These are phyloP conservation scores for Colletotrichum incanum DNA, from an alignment of 2,329 filamentous ascomycete genomes.

Conservation along the genomic window DNA sequence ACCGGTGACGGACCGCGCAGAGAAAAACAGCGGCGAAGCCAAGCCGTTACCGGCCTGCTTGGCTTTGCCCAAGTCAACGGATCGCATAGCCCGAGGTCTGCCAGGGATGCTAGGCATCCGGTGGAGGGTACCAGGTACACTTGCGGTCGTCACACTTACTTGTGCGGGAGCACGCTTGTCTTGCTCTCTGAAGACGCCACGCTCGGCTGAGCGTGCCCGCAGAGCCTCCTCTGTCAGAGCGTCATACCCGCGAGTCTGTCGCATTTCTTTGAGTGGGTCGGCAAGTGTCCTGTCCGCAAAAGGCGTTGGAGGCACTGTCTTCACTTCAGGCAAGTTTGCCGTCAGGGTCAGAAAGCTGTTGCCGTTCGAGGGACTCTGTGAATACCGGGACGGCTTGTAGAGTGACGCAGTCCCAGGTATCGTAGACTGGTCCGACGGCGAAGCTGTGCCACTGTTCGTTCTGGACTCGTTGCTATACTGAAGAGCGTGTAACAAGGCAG, in stretches of 20 bases:
- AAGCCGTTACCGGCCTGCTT: slow-evolving; percentile 49
- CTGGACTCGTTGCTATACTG: slow-evolving; percentile 17
- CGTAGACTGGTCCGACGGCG: slow-evolving; percentile 39
- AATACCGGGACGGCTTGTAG: slow-evolving; percentile 56
- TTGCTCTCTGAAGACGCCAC: slow-evolving; percentile 69
- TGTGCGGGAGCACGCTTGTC: slow-evolving; percentile 78
- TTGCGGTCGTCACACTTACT: slow-evolving; percentile 74
- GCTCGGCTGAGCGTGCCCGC: slow-evolving; percentile 76
- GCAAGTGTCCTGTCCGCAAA: slow-evolving; percentile 53
- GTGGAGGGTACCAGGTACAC: slow-evolving; percentile 74
- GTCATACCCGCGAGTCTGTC: slow-evolving; percentile 59
- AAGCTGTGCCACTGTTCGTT: slow-evolving; percentile 34
- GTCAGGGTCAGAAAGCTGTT: slow-evolving; percentile 63
- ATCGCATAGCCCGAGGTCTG: slow-evolving; percentile 62
- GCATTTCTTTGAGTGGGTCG: slow-evolving; percentile 60
- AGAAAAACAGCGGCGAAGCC: slow-evolving; percentile 57
- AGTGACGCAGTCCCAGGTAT: slow-evolving; percentile 35
- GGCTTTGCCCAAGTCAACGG: slow-evolving; percentile 57
- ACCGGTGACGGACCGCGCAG: slow-evolving; percentile 55
- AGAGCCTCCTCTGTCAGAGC: slow-evolving; percentile 61
- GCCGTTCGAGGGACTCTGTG: slow-evolving; percentile 60
- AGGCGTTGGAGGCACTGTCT: slow-evolving; percentile 54
- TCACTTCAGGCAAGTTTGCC: slow-evolving; percentile 45
- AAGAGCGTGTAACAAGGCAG: slow-evolving; percentile 21
- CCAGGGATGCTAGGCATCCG: slow-evolving; percentile 47